Base-by-base conservation (phyloP, 139 green algal species). In the Tetratostichococcus sp. region DNA sequence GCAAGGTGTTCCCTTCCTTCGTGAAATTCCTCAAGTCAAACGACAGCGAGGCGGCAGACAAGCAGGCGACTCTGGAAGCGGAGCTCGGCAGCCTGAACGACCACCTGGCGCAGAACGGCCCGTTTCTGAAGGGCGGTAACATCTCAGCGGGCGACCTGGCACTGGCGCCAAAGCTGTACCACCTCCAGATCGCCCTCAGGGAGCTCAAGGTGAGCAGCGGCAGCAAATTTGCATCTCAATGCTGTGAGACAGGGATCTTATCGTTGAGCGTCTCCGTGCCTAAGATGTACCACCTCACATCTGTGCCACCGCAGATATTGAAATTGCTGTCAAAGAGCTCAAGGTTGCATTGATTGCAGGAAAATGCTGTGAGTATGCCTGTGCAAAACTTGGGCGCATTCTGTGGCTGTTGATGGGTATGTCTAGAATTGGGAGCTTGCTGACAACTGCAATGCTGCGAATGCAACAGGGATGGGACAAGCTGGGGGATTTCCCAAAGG, bases 111-210 rank as follows among this genome's bases (percentile, higher is more conserved):
- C 66, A 50, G 30, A 58, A 75, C n/a, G 75, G 89, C 1, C 86
- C 90, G 1, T 89, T 84, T 66, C 85, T 96, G 35, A 85, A 86
- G 14, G 92, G 92, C 0, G 71, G 82, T 0, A 30, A 35, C 2
- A 73, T 92, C 33, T 86, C 86, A 65, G 71, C 83, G 14, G 89
- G 84, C 0, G 94, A 98, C 80, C 43, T 83, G 5, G 59, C 79
- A 1, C 69, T 97, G 33, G 83, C 77, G 17, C 93, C 94, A 65
- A 92, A 93, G 80, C 81, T 98, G 62, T 93, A 98, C 79, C 93
- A 98, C 77, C 69, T 82, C 2, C 32, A 77, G 1, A 70, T 81
- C 19, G 82, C 82, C 0, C 43, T 82, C 4, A 81, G 77, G 62
- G 58, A 77, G 33, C 75, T 85, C 69, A 87, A 82, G 77, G 76